Conservation (phyloP, 106 monocot genomes). For the Dactylorhiza incarnata region DNA sequence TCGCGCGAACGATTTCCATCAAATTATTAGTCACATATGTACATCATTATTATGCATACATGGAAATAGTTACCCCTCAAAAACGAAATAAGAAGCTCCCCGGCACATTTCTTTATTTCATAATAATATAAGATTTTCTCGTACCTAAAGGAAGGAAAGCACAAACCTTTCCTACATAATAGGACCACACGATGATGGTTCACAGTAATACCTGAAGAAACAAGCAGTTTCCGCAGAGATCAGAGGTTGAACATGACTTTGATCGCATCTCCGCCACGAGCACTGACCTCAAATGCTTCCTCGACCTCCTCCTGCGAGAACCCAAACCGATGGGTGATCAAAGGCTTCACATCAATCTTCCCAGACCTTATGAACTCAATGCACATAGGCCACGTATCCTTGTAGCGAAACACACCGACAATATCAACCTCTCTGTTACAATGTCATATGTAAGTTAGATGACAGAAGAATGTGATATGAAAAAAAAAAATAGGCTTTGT, state of each 20-base stretch:
- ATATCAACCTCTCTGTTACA: conserved; percentile 79
- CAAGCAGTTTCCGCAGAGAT: conserved; percentile 5
- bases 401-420: conserved; percentile 83
- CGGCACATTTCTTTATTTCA: too few species aligned
- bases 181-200: neutral
- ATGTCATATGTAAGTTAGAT: neutral
- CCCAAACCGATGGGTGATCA: conserved; percentile 90
- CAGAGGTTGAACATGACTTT: conserved; percentile 96
- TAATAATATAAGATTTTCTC: neutral
- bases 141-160: neutral
- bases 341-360: conserved; percentile 90
- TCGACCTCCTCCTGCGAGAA: conserved; percentile 94
- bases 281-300: conserved; percentile 90
- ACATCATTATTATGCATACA: too few species aligned
- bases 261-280: conserved; percentile 68
- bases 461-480: neutral
- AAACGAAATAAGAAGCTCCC: too few species aligned
- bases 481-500: neutral
- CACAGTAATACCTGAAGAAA: neutral
- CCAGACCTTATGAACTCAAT: conserved; percentile 65
- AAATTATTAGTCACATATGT: too few species aligned
- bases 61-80: too few species aligned
- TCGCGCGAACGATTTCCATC: too few species aligned
- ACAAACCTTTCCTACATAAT: neutral
- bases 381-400: conserved; percentile 96